A percentile compares a stretch with the other conserved stretches of the same genome.
phyloP scores from a whole-genome alignment of 2,329 filamentous ascomycete species.

The Fusarium piperis region DNA sequence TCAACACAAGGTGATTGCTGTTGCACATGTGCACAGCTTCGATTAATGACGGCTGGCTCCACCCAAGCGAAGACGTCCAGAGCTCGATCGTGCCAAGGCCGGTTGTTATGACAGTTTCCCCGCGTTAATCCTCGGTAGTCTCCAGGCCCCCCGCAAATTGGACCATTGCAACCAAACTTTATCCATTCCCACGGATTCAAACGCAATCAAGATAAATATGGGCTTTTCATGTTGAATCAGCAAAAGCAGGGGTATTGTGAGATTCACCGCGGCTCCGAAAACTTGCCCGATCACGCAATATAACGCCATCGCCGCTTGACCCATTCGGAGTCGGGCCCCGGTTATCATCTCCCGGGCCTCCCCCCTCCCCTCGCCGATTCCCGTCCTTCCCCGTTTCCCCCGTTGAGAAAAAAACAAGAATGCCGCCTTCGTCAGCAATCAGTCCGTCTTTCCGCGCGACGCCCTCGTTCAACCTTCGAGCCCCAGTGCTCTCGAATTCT shows the following conservation, averaged over 20 bases:
- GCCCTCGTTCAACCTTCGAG: neutral
- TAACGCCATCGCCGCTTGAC: neutral
- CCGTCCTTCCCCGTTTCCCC: constrained; percentile 6
- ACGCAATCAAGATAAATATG: neutral
- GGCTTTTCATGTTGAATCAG: no score
- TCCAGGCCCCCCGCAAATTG: neutral
- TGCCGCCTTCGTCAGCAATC: neutral
- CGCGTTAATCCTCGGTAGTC: neutral
- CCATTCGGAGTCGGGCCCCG: neutral
- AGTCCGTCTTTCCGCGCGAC: neutral
- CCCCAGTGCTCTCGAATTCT: neutral
- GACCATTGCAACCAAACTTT: neutral
- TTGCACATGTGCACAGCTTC: neutral
- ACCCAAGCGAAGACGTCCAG: neutral
- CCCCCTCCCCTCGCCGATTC: neutral
- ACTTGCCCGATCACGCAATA: neutral
- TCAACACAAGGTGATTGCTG: neutral
- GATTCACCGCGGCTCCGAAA: neutral
- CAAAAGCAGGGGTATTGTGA: neutral
- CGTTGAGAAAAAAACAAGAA: neutral
- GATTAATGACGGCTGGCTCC: neutral
- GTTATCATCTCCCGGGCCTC: neutral
- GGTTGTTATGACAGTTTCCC: neutral
- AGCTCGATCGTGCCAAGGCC: neutral
- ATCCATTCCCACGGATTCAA: neutral